Conservation (phyloP, 73 alveolate genomes). For the Paramecium sexaurelia region DNA sequence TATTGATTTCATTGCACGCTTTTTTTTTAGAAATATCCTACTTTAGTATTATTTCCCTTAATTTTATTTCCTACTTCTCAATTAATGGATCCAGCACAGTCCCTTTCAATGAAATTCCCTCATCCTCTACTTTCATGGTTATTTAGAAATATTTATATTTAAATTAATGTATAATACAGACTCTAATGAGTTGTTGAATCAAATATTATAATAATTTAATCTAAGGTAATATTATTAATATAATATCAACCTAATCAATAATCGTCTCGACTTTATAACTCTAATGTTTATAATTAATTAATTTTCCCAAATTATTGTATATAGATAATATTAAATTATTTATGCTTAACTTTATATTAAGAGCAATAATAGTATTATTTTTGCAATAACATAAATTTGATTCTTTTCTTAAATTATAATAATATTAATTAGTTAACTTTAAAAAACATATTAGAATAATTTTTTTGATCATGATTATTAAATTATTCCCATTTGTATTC, state of each 20-base stretch:
- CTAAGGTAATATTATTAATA: background rate
- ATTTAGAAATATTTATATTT: background rate
- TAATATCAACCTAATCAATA: no score
- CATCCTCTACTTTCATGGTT: conserved; percentile 27
- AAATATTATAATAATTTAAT: background rate
- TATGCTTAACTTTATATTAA: no score
- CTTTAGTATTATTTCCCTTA: background rate
- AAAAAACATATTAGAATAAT: background rate
- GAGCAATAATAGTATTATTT: no score
- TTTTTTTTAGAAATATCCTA: background rate
- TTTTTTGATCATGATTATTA: background rate
- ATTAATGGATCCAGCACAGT: conserved; percentile 7
- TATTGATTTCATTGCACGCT: conserved; percentile 73
- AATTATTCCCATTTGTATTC: background rate
- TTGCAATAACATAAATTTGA: no score
- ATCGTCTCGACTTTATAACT: no score
- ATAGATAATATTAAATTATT: no score
- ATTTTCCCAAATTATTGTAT: no score
- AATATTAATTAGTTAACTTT: background rate
- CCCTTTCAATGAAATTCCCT: conserved; percentile 35
- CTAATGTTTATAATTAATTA: no score
- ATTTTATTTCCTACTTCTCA: background rate
- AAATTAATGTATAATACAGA: background rate
- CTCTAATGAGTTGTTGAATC: background rate
- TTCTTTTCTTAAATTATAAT: background rate